phyloP scores from a whole-genome alignment of 768 basidiomycete genomes.

The Agaricus blazei region DNA sequence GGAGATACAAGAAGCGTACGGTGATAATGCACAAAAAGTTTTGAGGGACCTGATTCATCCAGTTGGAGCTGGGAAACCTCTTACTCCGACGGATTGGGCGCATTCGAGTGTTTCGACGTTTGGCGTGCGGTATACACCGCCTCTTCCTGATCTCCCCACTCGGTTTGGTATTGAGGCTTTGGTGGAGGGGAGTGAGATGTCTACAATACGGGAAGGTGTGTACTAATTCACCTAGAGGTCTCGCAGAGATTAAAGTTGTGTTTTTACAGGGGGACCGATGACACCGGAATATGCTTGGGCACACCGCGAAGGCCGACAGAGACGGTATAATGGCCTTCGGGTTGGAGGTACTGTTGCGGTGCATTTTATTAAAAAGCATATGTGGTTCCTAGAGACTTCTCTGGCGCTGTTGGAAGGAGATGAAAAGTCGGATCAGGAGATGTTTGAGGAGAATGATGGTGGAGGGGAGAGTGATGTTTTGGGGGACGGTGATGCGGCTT shows the following conservation, averaged over 20 bases:
- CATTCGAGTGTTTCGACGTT: conserved; percentile 87
- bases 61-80: conserved; percentile 23
- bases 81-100: conserved; percentile 59
- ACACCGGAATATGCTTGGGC: conserved; percentile 65
- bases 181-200: conserved; percentile 89
- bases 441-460: conserved; percentile 1
- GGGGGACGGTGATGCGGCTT: background rate
- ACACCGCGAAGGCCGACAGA: conserved; percentile 64
- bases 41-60: conserved; percentile 16
- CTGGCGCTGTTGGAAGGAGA: conserved; percentile 81
- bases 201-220: conserved; percentile 58
- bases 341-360: conserved; percentile 93
- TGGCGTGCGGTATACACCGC: conserved; percentile 68
- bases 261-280: conserved; percentile 44
- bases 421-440: conserved; percentile 56
- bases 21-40: conserved; percentile 40
- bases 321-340: conserved; percentile 59
- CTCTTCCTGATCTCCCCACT: conserved; percentile 58
- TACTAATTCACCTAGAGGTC: background rate
- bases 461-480: background rate
- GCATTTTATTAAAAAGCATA: conserved; percentile 95
- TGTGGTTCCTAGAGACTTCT: conserved; percentile 95
- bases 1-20: conserved; percentile 41
- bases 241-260: conserved; percentile 2
- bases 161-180: conserved; percentile 83